These are phyloP conservation scores for Xylaria sp. DNA, from an alignment of 2,329 filamentous ascomycete genomes.

Conservation along the genomic window DNA sequence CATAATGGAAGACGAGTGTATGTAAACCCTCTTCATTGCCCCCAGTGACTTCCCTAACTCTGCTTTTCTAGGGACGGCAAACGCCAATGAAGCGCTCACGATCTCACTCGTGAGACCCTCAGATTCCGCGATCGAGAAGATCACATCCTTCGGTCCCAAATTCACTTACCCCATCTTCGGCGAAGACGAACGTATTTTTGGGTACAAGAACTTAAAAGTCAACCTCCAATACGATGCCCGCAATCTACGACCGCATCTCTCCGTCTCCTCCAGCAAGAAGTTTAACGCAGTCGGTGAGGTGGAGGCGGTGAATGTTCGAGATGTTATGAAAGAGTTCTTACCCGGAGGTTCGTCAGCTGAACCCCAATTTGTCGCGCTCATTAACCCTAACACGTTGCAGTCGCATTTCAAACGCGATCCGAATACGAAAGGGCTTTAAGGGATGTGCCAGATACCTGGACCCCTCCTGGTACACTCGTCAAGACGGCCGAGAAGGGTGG, in stretches of 20 bases:
- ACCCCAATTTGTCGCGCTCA: neutral
- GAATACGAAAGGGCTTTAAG: slow-evolving; percentile 71
- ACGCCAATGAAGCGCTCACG: slow-evolving; percentile 70
- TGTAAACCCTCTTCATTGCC: slow-evolving; percentile 19
- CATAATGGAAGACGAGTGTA: slow-evolving; percentile 49
- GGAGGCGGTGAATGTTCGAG: slow-evolving; percentile 74
- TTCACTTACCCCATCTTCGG: slow-evolving; percentile 95
- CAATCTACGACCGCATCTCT: slow-evolving; percentile 82
- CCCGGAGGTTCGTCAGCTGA: slow-evolving; percentile 66
- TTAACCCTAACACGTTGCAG: slow-evolving; percentile 54
- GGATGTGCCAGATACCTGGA: slow-evolving; percentile 60
- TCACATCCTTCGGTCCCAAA: slow-evolving; percentile 79
- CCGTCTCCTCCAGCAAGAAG: slow-evolving; percentile 76
- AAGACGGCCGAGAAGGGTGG: slow-evolving; percentile 71
- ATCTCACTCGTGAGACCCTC: slow-evolving; percentile 57
- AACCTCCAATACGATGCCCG: slow-evolving; percentile 72
- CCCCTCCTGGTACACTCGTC: slow-evolving; percentile 79
- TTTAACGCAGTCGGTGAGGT: slow-evolving; percentile 75
- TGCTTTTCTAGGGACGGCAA: slow-evolving; percentile 61
- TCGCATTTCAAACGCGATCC: slow-evolving; percentile 71
- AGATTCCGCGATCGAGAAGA: slow-evolving; percentile 59
- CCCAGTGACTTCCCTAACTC: slow-evolving; percentile 23
- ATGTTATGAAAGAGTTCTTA: slow-evolving; percentile 71
- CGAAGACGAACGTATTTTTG: slow-evolving; percentile 91
- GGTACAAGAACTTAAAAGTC: slow-evolving; percentile 84